A percentile compares a stretch with the other conserved stretches of the same genome.
Evolutionary conservation across 2,329 filamentous ascomycete genomes (phyloP).

Genomic region (Epichloe elymi): DNA sequence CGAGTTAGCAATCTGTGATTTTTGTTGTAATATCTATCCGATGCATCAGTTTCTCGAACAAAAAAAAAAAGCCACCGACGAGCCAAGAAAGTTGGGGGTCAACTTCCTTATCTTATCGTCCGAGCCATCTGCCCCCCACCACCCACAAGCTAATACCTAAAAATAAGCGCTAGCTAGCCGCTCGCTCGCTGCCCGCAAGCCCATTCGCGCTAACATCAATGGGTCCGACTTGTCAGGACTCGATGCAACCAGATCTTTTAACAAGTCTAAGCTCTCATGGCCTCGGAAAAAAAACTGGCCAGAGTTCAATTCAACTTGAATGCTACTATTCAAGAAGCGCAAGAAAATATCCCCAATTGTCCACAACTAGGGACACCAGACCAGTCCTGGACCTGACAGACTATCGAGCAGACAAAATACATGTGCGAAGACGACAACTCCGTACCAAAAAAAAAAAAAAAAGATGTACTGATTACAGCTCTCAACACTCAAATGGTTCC

Average conservation of each 20-base stretch:
- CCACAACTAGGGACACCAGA: not conserved
- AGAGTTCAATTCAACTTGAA: no score
- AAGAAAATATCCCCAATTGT: not conserved
- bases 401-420: no score
- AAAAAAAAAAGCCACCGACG: no score
- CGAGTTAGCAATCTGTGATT: not conserved
- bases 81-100: not conserved
- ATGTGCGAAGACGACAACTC: no score
- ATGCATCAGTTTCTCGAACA: no score
- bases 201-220: not conserved
- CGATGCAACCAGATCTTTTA: not conserved
- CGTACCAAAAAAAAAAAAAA: not conserved
- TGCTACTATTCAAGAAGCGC: no score
- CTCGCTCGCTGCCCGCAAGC: not conserved
- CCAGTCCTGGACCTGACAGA: no score
- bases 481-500: no score
- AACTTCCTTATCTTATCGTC: constrained; percentile 14
- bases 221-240: not conserved
- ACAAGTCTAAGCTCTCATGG: not conserved
- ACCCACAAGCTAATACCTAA: not conserved
- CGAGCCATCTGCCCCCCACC: constrained; percentile 1
- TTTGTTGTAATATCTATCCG: no score
- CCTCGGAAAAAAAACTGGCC: not conserved
- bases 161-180: not conserved
- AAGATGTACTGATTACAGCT: not conserved